Percentiles rank a stretch among this genome's conserved stretches.
Conservation (phyloP, 2,329 filamentous ascomycete species). For the Paecilomyces niveus region DNA sequence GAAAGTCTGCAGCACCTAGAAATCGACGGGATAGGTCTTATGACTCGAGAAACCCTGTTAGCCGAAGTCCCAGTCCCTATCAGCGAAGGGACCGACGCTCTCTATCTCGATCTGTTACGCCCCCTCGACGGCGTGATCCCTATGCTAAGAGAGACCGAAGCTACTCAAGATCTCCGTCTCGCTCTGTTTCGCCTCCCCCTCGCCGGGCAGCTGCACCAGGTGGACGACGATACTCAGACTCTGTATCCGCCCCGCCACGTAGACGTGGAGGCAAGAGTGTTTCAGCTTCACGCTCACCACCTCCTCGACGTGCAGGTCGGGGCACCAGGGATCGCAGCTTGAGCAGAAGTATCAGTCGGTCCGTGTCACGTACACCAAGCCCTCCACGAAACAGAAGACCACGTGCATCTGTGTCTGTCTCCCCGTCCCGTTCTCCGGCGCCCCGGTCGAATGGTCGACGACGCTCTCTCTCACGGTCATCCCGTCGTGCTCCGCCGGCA, state of each 20-base stretch:
- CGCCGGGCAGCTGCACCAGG: conserved; percentile 12
- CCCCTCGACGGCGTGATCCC: conserved; percentile 16
- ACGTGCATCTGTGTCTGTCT: conserved; percentile 8
- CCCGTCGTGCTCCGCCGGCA: conserved; percentile 5
- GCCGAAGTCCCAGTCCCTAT: conserved; percentile 16
- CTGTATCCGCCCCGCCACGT: conserved; percentile 22
- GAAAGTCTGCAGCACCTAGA: conserved; percentile 4
- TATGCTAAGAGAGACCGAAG: conserved; percentile 18
- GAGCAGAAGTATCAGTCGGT: conserved; percentile 12
- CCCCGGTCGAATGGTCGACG: conserved; percentile 6
- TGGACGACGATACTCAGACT: conserved; percentile 17
- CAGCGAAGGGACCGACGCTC: conserved; percentile 16
- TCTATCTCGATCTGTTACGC: conserved; percentile 25
- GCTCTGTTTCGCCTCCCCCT: conserved; percentile 21
- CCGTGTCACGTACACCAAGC: conserved; percentile 18
- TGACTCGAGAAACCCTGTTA: conserved; percentile 16
- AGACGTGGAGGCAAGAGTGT: conserved; percentile 13
- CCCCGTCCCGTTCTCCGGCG: conserved; percentile 19
- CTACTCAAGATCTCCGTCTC: conserved; percentile 25
- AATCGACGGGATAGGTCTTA: conserved; percentile 18
- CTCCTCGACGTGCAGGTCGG: conserved; percentile 7
- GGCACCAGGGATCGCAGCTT: conserved; percentile 1
- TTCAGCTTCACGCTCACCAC: conserved; percentile 19
- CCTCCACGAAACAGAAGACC: conserved; percentile 12
- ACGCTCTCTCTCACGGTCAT: conserved; percentile 14